Evolutionary conservation across 176 grass and related monocot species (phyloP), one percentile per base, ranked within the genome.

Genomic region (Eremochloa ophiuroides): DNA sequence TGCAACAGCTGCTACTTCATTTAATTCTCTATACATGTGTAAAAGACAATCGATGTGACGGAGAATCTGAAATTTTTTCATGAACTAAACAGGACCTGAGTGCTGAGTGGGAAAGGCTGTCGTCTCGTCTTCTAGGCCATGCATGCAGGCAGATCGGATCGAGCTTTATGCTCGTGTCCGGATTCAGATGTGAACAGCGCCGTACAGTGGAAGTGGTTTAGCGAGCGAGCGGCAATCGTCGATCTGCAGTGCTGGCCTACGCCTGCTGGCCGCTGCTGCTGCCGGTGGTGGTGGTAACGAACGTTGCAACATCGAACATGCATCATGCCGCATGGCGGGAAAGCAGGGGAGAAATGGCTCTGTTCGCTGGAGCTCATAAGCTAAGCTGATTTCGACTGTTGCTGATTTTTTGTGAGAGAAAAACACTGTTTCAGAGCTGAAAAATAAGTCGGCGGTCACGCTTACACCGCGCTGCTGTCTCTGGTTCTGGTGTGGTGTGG

Each of bases 121-220:
- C 47, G 9, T 29, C 31, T 28, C 8, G 62, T 3, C 51, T 7
- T 3, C 51, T 7, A 12, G 22, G 33, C 17, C 17, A 41, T 27
- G 68, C 68, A 30, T 56, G 53, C 53, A 56, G 20, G 37, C 37
- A 38, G 80, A 83, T 75, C 62, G 46, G 63, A 12, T 71, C 42
- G 20, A 18, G 48, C 55, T 12, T 59, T 27, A 16, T 13, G 44
- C 30, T 18, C 5, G 31, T 23, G 33, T 66, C 61, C 70, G 69
- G 69, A 56, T 81, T 87, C 78, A 69, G 71, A 70, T 62, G 79
- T 30, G 17, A 72, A 46, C 35, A 72, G 58, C 30, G 16, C 1
- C 42, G 48, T n/a, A 72, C 82, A 77, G 47, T 48, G 73, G 5
- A 58, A 39, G 43, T 66, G 34, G 43, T 74, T 87, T 78, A 64